Conservation (phyloP, 176 grass and related monocot genomes). For the Rhynchospora tenuis region DNA sequence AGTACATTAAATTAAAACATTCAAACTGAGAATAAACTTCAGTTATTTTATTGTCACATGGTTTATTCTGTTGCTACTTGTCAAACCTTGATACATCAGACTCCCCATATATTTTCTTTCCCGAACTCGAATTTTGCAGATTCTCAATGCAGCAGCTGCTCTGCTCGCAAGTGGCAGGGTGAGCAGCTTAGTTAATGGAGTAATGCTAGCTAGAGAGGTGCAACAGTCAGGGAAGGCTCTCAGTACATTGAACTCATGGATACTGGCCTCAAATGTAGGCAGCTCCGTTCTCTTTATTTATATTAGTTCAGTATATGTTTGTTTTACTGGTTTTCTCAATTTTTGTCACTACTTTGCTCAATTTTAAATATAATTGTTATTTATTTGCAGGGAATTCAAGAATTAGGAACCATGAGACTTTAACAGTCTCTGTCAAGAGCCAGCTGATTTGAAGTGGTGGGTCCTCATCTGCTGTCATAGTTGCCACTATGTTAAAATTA, state of each 20-base stretch:
- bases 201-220: slow-evolving; percentile 64
- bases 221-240: slow-evolving; percentile 72
- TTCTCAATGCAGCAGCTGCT: slow-evolving; percentile 73
- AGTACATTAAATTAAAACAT: background rate
- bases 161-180: slow-evolving; percentile 68
- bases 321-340: background rate
- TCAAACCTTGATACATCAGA: background rate
- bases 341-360: background rate
- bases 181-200: slow-evolving; percentile 44
- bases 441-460: background rate
- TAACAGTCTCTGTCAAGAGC: background rate
- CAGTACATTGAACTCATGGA: slow-evolving; percentile 64
- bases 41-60: background rate
- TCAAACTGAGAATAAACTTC: background rate
- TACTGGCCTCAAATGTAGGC: slow-evolving; percentile 59
- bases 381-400: slow-evolving; percentile 5
- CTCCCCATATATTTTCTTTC: background rate
- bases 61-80: background rate
- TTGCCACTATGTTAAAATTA: too few relatives aligned
- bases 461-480: too few relatives aligned
- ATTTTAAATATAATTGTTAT: background rate
- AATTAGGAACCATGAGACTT: background rate
- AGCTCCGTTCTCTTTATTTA: background rate
- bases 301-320: background rate
- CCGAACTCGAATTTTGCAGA: slow-evolving; percentile 21